Percentiles rank a stretch among this genome's conserved stretches.
These are phyloP conservation scores for Plantago major DNA, from an alignment of 257 asterid species.

Conservation along the genomic window DNA sequence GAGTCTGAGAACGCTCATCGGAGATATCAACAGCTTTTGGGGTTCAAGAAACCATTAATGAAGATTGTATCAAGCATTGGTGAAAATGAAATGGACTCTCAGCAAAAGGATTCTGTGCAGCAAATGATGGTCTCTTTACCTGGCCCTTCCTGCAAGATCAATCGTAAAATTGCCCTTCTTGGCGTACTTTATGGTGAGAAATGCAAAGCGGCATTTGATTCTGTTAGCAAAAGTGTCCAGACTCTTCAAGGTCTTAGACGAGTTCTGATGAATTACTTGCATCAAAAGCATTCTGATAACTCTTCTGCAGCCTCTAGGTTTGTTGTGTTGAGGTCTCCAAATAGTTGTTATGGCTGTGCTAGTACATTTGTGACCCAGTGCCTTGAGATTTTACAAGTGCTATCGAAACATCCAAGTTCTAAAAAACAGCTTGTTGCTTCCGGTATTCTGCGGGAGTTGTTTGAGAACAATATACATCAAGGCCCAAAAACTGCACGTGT, in stretches of 20 bases:
- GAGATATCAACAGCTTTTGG: constrained; percentile 97
- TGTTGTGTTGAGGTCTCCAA: constrained; percentile 83
- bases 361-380: constrained; percentile 91
- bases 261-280: constrained; percentile 89
- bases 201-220: constrained; percentile 99
- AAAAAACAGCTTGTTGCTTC: constrained; percentile 92
- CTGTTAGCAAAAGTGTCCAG: constrained; percentile 99
- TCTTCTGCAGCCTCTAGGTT: constrained; percentile 73
- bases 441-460: constrained; percentile 90
- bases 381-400: constrained; percentile 87
- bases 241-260: constrained; percentile 98
- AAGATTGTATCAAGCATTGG: constrained; percentile 97
- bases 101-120: constrained; percentile 98
- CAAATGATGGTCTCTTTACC: constrained; percentile 99
- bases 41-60: constrained; percentile 93
- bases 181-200: constrained; percentile 99
- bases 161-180: constrained; percentile 98
- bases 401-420: constrained; percentile 75
- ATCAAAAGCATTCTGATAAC: constrained; percentile 80
- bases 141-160: constrained; percentile 98
- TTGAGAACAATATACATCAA: constrained; percentile 96
- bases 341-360: constrained; percentile 98
- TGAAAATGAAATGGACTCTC: constrained; percentile 98
- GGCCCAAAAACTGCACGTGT: constrained; percentile 97
- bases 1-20: constrained; percentile 99